Evolutionary conservation across 2,329 filamentous ascomycete species (phyloP), one percentile per base, ranked within the genome.

Genomic region (Talaromyces sp.): DNA sequence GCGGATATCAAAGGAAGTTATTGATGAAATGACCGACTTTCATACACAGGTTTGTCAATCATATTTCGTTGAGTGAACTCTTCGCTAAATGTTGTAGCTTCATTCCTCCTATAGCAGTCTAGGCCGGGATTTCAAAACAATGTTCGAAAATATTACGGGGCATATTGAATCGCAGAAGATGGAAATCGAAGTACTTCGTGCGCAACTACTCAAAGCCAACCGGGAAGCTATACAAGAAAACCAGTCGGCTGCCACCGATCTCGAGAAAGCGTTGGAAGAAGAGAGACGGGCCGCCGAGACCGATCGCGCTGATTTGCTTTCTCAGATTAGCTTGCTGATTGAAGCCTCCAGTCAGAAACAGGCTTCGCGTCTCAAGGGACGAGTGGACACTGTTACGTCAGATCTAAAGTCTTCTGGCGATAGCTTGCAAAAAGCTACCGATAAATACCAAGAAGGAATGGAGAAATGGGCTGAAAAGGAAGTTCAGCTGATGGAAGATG

Each of bases 1-100:
- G 78, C 89, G 90, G 63, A 97, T 98, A 68, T 92, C 93, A 0
- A 90, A 89, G 13, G 94, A 96, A 71, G 93, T 98, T 57, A 86
- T 97, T 66, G 89, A 86, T 66, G 94, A 98, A 77, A 85, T 99
- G 67, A 86, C 88, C 37, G 85, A 86, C n/a, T 96, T 98, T 72
- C 92, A 97, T 75, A 86, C 83, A 59, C 88, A 88, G 75, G 83
- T 83, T 77, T 73, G 77, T 64, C 11, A 7, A 27, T 33, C 37
- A 37, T 35, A 50, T 19, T 25, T 7, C 8, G 2, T 17, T 9
- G 45, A 13, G 8, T 31, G 8, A 39, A 22, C 50, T 2, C 33
- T 37, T 31, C 33, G 47, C 71, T 76, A 63, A 76, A 41, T 17
- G 7, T 22, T 37, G 61, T 64, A 94, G 82, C 85, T 98, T 35